Conservation (phyloP, 176 grass and related monocot species). For the Cymbopogon citratus region DNA sequence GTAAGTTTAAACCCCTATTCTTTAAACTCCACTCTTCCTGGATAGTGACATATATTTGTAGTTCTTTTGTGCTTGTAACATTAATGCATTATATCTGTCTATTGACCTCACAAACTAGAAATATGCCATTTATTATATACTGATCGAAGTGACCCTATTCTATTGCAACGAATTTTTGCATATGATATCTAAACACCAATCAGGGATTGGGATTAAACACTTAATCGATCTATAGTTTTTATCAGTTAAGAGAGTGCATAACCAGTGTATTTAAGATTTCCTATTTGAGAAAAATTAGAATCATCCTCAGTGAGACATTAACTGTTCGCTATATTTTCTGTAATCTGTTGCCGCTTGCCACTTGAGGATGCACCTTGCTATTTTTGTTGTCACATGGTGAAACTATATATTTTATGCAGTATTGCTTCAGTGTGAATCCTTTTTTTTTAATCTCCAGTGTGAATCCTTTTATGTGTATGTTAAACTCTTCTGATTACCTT, state of each 20-base stretch:
- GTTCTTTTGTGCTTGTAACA: neutral
- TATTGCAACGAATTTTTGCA: neutral
- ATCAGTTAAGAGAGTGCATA: neutral
- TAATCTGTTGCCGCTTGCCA: slow-evolving; percentile 7
- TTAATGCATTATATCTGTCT: neutral
- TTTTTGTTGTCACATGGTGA: neutral
- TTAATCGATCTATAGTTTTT: neutral
- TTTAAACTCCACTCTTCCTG: neutral
- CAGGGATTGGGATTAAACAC: slow-evolving; percentile 12
- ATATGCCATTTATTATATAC: neutral
- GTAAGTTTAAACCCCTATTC: slow-evolving; percentile 45
- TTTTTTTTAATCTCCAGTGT: neutral
- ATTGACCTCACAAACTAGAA: slow-evolving; percentile 1
- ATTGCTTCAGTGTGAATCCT: neutral
- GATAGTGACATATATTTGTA: neutral
- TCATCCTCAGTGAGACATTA: neutral
- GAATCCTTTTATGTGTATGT: neutral
- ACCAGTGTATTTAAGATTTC: neutral
- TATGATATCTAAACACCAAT: slow-evolving; percentile 3
- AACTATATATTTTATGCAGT: slow-evolving; percentile 2
- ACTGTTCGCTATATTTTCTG: neutral
- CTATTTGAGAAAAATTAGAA: neutral
- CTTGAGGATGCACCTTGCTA: neutral
- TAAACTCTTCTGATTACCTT: slow-evolving; percentile 35
- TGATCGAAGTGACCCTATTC: neutral